phyloP scores from a whole-genome alignment of 768 basidiomycete genomes.

The Sistotremastrum suecicum region DNA sequence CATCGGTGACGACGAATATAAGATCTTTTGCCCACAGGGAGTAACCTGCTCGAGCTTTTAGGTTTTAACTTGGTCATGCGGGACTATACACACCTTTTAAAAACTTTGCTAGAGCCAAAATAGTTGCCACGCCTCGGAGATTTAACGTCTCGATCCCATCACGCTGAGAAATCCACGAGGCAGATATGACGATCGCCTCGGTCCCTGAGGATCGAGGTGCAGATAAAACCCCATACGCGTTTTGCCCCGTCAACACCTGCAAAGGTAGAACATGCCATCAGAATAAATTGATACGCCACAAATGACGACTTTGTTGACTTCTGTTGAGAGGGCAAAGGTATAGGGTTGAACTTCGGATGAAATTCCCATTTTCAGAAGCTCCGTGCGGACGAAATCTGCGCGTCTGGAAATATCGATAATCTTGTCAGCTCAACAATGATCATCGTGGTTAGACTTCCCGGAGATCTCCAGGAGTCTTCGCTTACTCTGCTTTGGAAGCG shows the following conservation, averaged over 20 bases:
- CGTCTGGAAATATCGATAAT: conserved; percentile 31
- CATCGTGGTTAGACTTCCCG: neutral
- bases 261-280: neutral
- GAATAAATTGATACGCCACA: neutral
- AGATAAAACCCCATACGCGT: conserved; percentile 68
- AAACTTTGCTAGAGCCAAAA: conserved; percentile 74
- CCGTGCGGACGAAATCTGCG: conserved; percentile 40
- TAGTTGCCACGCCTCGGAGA: conserved; percentile 72
- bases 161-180: conserved; percentile 75
- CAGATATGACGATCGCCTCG: conserved; percentile 84
- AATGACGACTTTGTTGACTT: conserved; percentile 25
- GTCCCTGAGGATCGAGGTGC: conserved; percentile 87
- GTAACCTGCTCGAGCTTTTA: conserved; percentile 34
- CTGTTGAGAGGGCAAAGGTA: conserved; percentile 32
- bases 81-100: conserved; percentile 47
- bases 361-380: conserved; percentile 68
- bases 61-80: neutral
- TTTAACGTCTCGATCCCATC: conserved; percentile 40
- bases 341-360: conserved; percentile 58
- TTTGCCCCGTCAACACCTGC: conserved; percentile 50
- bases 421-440: neutral
- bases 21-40: conserved; percentile 95
- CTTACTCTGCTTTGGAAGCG: conserved; percentile 61
- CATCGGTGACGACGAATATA: conserved; percentile 79
- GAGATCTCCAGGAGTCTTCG: neutral